These are phyloP conservation scores for Byssoonygena ceratinophila DNA, from an alignment of 2,329 filamentous ascomycete genomes.

Conservation along the genomic window DNA sequence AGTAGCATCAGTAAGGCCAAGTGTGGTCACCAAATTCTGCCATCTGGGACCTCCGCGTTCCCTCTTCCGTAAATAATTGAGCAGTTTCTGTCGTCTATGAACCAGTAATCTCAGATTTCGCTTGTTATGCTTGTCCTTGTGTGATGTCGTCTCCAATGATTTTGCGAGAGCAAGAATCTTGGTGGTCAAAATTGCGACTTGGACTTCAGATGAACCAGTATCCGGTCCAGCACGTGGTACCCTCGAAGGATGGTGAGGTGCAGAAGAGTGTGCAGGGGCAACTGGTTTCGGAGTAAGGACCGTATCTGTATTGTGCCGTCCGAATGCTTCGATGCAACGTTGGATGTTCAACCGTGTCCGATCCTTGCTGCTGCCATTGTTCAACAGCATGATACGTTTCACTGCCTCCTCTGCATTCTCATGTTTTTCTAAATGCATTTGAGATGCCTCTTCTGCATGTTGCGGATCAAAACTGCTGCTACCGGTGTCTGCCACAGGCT, in stretches of 20 bases:
- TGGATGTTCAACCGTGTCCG: conserved; percentile 70
- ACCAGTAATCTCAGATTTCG: conserved; percentile 75
- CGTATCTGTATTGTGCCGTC: conserved; percentile 76
- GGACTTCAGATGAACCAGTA: conserved; percentile 93
- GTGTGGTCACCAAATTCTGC: conserved; percentile 69
- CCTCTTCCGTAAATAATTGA: conserved; percentile 77
- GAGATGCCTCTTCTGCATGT: conserved; percentile 29
- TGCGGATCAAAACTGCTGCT: conserved; percentile 30
- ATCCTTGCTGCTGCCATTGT: conserved; percentile 68
- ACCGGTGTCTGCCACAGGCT: conserved; percentile 27
- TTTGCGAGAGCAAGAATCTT: conserved; percentile 78
- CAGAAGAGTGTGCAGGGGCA: conserved; percentile 36
- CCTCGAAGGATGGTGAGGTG: conserved; percentile 22
- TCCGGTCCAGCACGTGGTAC: conserved; percentile 69
- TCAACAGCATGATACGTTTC: conserved; percentile 64
- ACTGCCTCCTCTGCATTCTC: conserved; percentile 64
- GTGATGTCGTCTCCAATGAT: conserved; percentile 57
- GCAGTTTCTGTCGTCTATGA: conserved; percentile 76
- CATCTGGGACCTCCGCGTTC: conserved; percentile 86
- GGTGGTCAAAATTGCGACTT: conserved; percentile 85
- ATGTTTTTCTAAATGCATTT: conserved; percentile 47
- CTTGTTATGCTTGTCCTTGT: conserved; percentile 91
- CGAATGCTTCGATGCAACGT: conserved; percentile 77
- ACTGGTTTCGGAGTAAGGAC: conserved; percentile 51
- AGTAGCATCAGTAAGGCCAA: conserved; percentile 77